phyloP scores from a whole-genome alignment of 495 filamentous ascomycete genomes.

The Penicillium canariense region DNA sequence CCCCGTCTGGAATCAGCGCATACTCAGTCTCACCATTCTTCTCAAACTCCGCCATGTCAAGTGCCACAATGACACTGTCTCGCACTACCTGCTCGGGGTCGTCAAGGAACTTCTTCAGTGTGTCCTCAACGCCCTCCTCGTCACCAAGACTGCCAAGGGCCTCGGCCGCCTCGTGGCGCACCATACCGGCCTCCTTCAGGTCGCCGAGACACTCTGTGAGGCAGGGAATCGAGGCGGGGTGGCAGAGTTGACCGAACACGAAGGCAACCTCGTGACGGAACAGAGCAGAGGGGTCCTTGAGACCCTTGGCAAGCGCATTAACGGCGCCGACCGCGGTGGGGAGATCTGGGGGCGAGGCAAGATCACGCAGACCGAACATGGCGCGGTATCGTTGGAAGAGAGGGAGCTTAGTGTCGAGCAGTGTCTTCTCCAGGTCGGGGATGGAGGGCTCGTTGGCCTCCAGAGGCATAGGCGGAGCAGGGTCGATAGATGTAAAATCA shows the following conservation, averaged over 20 bases:
- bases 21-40: conserved; percentile 87
- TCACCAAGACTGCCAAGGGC: conserved; percentile 94
- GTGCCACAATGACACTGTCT: conserved; percentile 89
- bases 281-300: conserved; percentile 83
- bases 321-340: conserved; percentile 83
- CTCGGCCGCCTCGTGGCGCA: conserved; percentile 95
- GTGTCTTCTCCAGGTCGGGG: conserved; percentile 65
- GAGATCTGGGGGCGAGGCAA: conserved; percentile 86
- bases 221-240: conserved; percentile 92
- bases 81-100: conserved; percentile 91
- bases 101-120: conserved; percentile 76
- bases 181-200: conserved; percentile 84
- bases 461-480: conserved; percentile 81
- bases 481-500: conserved; percentile 93
- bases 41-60: conserved; percentile 98
- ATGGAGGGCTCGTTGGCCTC: conserved; percentile 57
- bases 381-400: conserved; percentile 93
- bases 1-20: conserved; percentile 72
- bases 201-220: conserved; percentile 77
- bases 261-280: conserved; percentile 98
- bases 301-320: conserved; percentile 78
- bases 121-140: conserved; percentile 87
- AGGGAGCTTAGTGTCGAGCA: conserved; percentile 74
- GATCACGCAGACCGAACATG: conserved; percentile 94
- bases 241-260: conserved; percentile 93